phyloP scores from a whole-genome alignment of 2,329 filamentous ascomycete genomes.

The Epichloe sylvatica region DNA sequence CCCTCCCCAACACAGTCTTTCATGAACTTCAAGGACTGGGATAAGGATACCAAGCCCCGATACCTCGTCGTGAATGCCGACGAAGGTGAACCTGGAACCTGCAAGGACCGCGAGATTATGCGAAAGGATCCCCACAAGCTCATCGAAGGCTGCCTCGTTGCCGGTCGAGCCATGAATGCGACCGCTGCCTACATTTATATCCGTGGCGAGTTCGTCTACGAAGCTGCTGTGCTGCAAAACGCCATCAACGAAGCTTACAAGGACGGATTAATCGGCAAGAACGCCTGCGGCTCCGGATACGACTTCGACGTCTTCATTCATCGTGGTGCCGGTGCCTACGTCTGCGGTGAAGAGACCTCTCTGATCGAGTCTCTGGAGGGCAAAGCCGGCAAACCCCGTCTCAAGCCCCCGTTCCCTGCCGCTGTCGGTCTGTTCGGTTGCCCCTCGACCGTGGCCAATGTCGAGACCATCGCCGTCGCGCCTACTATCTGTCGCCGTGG shows the following conservation, averaged over 20 bases:
- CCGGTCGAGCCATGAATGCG: conserved; percentile 96
- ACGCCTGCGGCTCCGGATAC: conserved; percentile 91
- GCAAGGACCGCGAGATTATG: conserved; percentile 99
- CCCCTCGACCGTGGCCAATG: conserved; percentile 94
- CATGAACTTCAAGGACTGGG: conserved; percentile 99
- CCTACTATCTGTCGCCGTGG: conserved; percentile 92
- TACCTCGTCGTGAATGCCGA: conserved; percentile 98
- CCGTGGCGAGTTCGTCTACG: conserved; percentile 93
- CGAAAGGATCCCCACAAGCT: conserved; percentile 99
- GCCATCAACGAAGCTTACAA: conserved; percentile 97
- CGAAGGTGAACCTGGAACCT: conserved; percentile 96
- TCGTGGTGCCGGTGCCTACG: conserved; percentile 92
- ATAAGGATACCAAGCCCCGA: conserved; percentile 89
- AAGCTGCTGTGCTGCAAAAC: conserved; percentile 82
- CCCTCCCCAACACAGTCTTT: conserved; percentile 54
- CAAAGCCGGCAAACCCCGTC: conserved; percentile 93
- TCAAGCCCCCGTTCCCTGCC: conserved; percentile 97
- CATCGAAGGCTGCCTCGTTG: conserved; percentile 89
- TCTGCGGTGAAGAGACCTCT: conserved; percentile 96
- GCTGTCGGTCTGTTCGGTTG: conserved; percentile 96
- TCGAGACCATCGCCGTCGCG: conserved; percentile 90
- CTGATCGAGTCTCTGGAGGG: conserved; percentile 96
- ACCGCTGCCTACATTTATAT: conserved; percentile 99
- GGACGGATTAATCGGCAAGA: conserved; percentile 91
- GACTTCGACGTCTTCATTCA: conserved; percentile 97